Evolutionary conservation across 345 rosid genomes (phyloP), one percentile per base, ranked within the genome.

Genomic region (Populus tremula): DNA sequence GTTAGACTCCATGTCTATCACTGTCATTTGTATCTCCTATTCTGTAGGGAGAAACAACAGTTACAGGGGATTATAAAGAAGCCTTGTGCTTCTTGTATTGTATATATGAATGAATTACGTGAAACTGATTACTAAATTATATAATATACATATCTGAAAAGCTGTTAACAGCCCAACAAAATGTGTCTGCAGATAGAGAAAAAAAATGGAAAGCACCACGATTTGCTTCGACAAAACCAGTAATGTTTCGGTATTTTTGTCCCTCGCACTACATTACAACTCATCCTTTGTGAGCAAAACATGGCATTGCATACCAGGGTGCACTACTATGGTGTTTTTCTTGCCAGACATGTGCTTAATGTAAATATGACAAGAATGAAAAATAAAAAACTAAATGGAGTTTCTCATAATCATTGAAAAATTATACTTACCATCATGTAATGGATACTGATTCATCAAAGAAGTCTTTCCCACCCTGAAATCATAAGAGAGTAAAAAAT

Each of bases 381-480:
- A 53, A 53, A 20, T 8, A 21, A 9, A 53, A 8, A 8, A 21
- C 2, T 53, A 6, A 53, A 53, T 53, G 59, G 59, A 53, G 23
- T 53, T 53, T 4, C 59, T 20, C 23, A 53, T 53, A 53, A 53
- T 53, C 59, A 20, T 20, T 53, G 69, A 33, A 1, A 21, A 74
- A 21, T 36, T 38, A 66, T 41, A 7, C 9, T 39, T 35, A 29
- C 4, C 17, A 39, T 14, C 53, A 69, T 65, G 1, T 63, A 33
- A 33, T 33, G 96, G 94, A 94, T 92, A 92, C 98, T 84, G 98
- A 78, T 92, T 92, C 98, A 91, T 88, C 90, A 92, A 76, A 33
- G 96, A 94, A 11, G 97, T 92, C 90, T 92, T 94, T 65, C 98
- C 98, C 43, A 94, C 98, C 80, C 98, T 94, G 90, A 83, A 70